phyloP scores from a whole-genome alignment of 2,329 filamentous ascomycete genomes.

The Alternaria alternata region DNA sequence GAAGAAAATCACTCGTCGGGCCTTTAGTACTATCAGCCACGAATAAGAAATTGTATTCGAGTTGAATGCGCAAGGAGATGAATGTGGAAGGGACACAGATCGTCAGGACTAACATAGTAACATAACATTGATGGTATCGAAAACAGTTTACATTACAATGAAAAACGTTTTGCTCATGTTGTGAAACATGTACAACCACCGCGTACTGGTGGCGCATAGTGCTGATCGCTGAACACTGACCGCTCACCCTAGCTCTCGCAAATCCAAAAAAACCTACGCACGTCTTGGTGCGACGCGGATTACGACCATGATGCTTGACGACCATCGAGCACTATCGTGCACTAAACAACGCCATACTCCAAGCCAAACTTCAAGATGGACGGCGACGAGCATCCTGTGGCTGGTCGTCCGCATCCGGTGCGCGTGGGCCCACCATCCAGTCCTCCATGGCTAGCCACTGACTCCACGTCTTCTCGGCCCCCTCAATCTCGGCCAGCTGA shows the following conservation, averaged over 20 bases:
- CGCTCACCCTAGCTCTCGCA: constrained; percentile 24
- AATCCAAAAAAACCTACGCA: constrained; percentile 17
- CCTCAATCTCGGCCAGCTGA: constrained; percentile 79
- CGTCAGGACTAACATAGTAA: not conserved
- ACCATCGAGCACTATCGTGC: constrained; percentile 23
- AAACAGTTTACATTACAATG: not conserved
- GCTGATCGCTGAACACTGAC: constrained; percentile 19
- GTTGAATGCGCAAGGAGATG: not conserved
- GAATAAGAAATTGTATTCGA: not conserved
- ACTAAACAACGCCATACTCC: constrained; percentile 35
- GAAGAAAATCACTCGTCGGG: not conserved
- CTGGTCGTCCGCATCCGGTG: constrained; percentile 59
- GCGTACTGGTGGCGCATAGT: constrained; percentile 16
- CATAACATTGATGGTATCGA: not conserved
- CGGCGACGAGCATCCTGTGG: constrained; percentile 32
- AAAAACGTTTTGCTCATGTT: constrained; percentile 1
- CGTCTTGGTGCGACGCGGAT: constrained; percentile 15
- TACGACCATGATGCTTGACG: constrained; percentile 13
- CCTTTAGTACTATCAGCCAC: not conserved
- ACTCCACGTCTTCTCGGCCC: constrained; percentile 86
- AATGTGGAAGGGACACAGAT: not conserved
- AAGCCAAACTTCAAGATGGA: constrained; percentile 27
- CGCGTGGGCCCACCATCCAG: constrained; percentile 93
- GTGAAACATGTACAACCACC: constrained; percentile 5
- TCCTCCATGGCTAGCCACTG: constrained; percentile 97